These are phyloP conservation scores for Nosema muscidifuracis DNA, from an alignment of 371 early-diverging fungal species.

Conservation along the genomic window DNA sequence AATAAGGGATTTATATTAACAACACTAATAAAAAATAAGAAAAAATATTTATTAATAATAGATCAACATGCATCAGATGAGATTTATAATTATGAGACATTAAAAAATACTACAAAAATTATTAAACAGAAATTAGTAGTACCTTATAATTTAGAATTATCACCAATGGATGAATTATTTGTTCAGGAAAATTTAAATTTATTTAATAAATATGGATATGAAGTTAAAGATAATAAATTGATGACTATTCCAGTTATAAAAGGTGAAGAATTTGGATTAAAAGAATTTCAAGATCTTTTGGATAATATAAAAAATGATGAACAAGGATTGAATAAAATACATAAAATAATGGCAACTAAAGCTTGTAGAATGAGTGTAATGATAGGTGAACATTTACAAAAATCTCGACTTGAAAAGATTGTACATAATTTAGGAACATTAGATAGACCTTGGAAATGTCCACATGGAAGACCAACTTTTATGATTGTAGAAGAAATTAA, in stretches of 20 bases:
- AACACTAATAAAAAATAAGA: constrained; percentile 63
- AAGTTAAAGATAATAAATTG: constrained; percentile 34
- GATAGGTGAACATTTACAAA: constrained; percentile 63
- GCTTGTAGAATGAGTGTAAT: constrained; percentile 68
- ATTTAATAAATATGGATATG: constrained; percentile 64
- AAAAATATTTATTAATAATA: constrained; percentile 73
- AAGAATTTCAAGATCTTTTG: constrained; percentile 55
- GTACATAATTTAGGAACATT: constrained; percentile 52
- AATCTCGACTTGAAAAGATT: constrained; percentile 56
- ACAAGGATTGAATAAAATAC: constrained; percentile 14
- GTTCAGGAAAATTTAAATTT: constrained; percentile 70
- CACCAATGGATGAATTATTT: constrained; percentile 70
- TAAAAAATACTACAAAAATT: constrained; percentile 57
- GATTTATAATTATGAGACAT: constrained; percentile 81
- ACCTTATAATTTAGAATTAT: constrained; percentile 68
- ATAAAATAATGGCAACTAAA: constrained; percentile 65
- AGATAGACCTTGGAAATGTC: constrained; percentile 71
- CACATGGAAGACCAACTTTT: constrained; percentile 87
- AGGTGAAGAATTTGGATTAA: constrained; percentile 40
- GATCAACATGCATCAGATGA: constrained; percentile 98
- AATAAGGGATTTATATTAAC: constrained; percentile 91
- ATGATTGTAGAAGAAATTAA: constrained; percentile 40
- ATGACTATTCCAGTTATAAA: constrained; percentile 53
- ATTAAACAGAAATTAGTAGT: constrained; percentile 66
- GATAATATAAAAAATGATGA: constrained; percentile 48